These are phyloP conservation scores for Rhizomucor pusillus DNA, from an alignment of 371 early-diverging fungal genomes.

Conservation along the genomic window DNA sequence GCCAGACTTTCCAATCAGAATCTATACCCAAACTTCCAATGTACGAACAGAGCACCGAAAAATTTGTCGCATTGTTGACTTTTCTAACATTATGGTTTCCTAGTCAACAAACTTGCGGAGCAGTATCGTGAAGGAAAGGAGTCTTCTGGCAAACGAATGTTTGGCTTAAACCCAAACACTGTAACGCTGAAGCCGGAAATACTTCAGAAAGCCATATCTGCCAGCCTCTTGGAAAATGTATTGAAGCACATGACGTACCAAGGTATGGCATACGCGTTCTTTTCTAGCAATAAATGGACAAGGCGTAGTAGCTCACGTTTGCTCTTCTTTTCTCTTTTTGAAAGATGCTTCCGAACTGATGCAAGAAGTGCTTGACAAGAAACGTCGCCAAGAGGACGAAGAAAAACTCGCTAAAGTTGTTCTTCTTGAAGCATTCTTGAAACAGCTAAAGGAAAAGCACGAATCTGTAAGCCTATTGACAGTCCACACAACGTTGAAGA, in stretches of 20 bases:
- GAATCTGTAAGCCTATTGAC: conserved; percentile 3
- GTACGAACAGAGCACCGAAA: conserved; percentile 45
- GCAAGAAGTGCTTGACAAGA: conserved; percentile 52
- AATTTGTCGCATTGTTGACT: too few species aligned
- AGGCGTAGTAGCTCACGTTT: neutral
- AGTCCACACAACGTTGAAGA: neutral
- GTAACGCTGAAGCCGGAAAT: too few species aligned
- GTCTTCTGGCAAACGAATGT: too few species aligned
- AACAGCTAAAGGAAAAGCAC: conserved; percentile 25
- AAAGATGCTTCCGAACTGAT: conserved; percentile 57
- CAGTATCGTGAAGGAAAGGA: conserved; percentile 3
- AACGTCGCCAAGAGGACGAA: conserved; percentile 48
- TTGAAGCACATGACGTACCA: conserved; percentile 8
- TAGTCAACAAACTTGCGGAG: conserved; percentile 8
- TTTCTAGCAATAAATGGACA: neutral
- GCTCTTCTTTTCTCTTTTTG: neutral
- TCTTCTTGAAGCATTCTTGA: conserved; percentile 62
- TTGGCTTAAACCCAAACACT: too few species aligned
- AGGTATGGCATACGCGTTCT: neutral
- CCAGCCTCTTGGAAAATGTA: neutral
- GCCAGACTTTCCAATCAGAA: conserved; percentile 52
- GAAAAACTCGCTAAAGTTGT: conserved; percentile 51
- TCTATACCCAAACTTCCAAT: conserved; percentile 80
- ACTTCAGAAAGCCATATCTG: neutral
- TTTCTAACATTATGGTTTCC: too few species aligned